These are phyloP conservation scores for Coemansia sp. DNA, from an alignment of 192 early-diverging fungal genomes.

Conservation along the genomic window DNA sequence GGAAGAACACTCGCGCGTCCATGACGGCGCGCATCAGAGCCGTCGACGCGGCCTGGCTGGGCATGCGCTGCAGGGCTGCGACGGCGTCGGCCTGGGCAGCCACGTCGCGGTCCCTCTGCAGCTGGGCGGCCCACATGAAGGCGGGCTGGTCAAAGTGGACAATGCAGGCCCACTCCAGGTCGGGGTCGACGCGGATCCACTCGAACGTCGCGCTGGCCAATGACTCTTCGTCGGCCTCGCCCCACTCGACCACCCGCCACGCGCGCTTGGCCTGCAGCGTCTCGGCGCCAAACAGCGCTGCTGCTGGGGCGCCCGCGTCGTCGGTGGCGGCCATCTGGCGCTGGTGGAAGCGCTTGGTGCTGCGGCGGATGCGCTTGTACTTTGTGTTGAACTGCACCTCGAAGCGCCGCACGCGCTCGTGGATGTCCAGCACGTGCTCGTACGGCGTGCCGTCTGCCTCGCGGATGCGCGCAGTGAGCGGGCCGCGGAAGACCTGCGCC, in stretches of 20 bases:
- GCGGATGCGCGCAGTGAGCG: conserved; percentile 75
- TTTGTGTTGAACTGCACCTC: conserved; percentile 97
- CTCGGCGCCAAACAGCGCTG: conserved; percentile 59
- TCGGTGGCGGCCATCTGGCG: conserved; percentile 67
- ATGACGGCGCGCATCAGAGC: conserved; percentile 76
- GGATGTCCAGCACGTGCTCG: conserved; percentile 83
- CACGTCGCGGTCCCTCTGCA: conserved; percentile 89
- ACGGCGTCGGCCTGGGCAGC: conserved; percentile 91
- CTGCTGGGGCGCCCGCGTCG: conserved; percentile 36
- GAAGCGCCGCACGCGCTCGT: conserved; percentile 72
- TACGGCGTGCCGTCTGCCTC: conserved; percentile 86
- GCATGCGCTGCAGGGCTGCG: conserved; percentile 64
- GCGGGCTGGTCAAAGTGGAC: conserved; percentile 87
- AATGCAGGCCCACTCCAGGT: conserved; percentile 90
- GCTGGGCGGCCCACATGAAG: conserved; percentile 97
- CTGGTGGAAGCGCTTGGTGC: conserved; percentile 73
- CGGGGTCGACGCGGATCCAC: conserved; percentile 96
- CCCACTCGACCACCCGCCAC: conserved; percentile 80
- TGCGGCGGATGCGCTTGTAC: conserved; percentile 93
- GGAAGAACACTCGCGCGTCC: conserved; percentile 83
- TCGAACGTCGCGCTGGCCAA: conserved; percentile 73
- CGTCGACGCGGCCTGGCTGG: conserved; percentile 69
- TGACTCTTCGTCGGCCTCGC: conserved; percentile 76
- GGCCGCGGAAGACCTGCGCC: conserved; percentile 61
- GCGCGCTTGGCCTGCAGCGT: conserved; percentile 67